These are phyloP conservation scores for Abortiporus biennis DNA, from an alignment of 1,284 basidiomycete species.

Conservation along the genomic window DNA sequence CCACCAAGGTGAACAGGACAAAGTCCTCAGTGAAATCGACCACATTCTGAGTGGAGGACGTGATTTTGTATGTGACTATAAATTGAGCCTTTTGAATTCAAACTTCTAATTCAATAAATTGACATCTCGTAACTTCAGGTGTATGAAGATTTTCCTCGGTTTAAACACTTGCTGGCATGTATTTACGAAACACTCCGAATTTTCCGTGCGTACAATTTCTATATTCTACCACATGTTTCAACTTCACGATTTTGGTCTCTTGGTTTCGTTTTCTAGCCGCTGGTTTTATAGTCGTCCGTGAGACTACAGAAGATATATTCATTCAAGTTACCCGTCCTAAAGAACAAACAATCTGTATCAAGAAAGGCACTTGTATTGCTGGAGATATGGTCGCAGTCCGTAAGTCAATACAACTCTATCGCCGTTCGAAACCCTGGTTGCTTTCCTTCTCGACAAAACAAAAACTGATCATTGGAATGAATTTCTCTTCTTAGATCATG, in stretches of 20 bases:
- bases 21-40: conserved; percentile 26
- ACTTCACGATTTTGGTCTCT: conserved; percentile 17
- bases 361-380: conserved; percentile 25
- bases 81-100: too few relatives aligned
- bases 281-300: conserved; percentile 20
- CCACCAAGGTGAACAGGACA: conserved; percentile 32
- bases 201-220: conserved; percentile 30
- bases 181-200: conserved; percentile 15
- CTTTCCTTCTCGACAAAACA: background rate
- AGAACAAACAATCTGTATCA: conserved; percentile 13
- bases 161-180: conserved; percentile 22
- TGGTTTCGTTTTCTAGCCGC: conserved; percentile 32
- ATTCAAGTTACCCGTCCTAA: conserved; percentile 18
- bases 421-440: background rate
- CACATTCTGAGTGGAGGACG: conserved; percentile 3
- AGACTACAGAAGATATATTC: conserved; percentile 24
- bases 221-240: too few relatives aligned
- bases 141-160: conserved; percentile 35
- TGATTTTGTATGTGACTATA: conserved; percentile 5
- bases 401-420: conserved; percentile 28
- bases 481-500: conserved; percentile 21
- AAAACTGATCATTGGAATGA: background rate
- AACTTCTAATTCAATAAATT: too few relatives aligned
- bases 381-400: conserved; percentile 48
- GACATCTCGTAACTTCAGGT: conserved; percentile 22